A percentile compares a stretch with the other conserved stretches of the same genome.
phyloP scores from a whole-genome alignment of 305 asterid species.

The Fraxinus angustifolia region DNA sequence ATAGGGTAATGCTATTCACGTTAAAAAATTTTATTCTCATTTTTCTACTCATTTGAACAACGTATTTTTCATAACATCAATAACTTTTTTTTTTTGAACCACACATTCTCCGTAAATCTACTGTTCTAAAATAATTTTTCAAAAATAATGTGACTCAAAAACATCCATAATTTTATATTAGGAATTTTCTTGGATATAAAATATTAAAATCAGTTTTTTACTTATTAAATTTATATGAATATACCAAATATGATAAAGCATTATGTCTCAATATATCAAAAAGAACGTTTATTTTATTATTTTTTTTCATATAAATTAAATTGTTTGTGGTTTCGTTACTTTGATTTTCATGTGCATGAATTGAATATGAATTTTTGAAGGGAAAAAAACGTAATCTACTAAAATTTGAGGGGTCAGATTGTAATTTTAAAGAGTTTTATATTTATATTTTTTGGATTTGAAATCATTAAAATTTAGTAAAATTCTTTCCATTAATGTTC shows the following conservation, averaged over 20 bases:
- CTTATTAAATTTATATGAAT: background rate
- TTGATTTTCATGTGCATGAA: background rate
- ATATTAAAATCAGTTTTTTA: background rate
- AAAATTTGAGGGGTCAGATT: background rate
- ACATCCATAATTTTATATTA: background rate
- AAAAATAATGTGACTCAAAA: no score
- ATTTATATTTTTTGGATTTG: background rate
- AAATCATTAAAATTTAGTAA: background rate
- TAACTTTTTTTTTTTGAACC: no score
- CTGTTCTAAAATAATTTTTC: no score
- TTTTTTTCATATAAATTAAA: background rate
- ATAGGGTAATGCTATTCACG: no score
- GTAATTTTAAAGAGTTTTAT: background rate
- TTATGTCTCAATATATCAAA: background rate
- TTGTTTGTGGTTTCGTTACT: background rate
- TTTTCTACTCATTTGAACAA: no score
- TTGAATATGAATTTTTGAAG: background rate
- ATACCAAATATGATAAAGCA: background rate
- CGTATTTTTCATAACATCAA: no score
- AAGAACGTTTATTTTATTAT: background rate
- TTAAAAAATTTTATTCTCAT: no score
- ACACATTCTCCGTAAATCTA: no score
- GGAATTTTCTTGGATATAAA: background rate
- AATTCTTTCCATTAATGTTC: background rate
- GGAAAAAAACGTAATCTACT: background rate